Evolutionary conservation across 768 basidiomycete genomes (phyloP).

Genomic region (Mycena rosella): DNA sequence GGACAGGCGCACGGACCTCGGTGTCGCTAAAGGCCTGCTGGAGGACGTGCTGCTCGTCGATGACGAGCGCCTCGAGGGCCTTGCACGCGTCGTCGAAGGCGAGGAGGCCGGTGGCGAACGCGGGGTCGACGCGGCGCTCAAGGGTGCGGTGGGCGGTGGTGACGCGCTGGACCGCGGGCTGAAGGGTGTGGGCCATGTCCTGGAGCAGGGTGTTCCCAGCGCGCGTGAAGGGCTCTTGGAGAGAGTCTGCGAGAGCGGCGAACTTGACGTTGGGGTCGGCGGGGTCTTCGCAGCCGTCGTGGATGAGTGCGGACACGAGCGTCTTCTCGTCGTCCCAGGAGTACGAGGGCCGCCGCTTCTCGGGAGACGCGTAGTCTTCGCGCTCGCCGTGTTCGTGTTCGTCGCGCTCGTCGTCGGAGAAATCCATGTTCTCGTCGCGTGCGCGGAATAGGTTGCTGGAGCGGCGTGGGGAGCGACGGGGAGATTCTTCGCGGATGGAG

Average conservation of each 20-base stretch:
- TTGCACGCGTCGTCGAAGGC: slow-evolving; percentile 69
- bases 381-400: slow-evolving; percentile 9
- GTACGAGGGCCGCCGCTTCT: slow-evolving; percentile 46
- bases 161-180: slow-evolving; percentile 64
- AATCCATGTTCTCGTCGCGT: slow-evolving; percentile 27
- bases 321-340: slow-evolving; percentile 68
- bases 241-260: slow-evolving; percentile 52
- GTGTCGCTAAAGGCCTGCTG: slow-evolving; percentile 53
- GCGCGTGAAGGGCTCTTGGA: slow-evolving; percentile 56
- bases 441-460: slow-evolving; percentile 27
- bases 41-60: slow-evolving; percentile 59
- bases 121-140: slow-evolving; percentile 53
- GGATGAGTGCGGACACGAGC: slow-evolving; percentile 62
- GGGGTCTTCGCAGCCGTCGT: slow-evolving; percentile 43
- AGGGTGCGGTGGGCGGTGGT: slow-evolving; percentile 53
- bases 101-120: slow-evolving; percentile 58
- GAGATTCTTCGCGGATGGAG: background rate
- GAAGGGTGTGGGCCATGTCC: slow-evolving; percentile 58
- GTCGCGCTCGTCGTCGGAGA: slow-evolving; percentile 45
- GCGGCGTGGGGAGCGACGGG: slow-evolving; percentile 17
- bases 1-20: slow-evolving; percentile 51
- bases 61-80: slow-evolving; percentile 59
- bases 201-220: slow-evolving; percentile 54
- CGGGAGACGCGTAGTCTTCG: background rate
- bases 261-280: slow-evolving; percentile 47